A percentile compares a stretch with the other conserved stretches of the same genome.
These are phyloP conservation scores for Sutorius australiensis DNA, from an alignment of 768 basidiomycete species.

Conservation along the genomic window DNA sequence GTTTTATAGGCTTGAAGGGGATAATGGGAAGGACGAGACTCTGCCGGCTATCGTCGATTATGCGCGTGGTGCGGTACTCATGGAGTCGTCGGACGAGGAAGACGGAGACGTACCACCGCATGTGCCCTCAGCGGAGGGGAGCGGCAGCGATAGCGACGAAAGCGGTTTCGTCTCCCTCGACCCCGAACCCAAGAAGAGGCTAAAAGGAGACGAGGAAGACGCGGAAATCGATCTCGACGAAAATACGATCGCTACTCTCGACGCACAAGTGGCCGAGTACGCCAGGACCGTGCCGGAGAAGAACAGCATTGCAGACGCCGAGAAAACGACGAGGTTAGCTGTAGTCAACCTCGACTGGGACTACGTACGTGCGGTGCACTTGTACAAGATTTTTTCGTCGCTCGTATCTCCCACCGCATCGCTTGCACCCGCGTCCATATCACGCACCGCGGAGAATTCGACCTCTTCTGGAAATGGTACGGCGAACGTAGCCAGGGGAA, in stretches of 20 bases:
- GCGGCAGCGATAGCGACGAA: slow-evolving; percentile 46
- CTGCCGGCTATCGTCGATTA: slow-evolving; percentile 56
- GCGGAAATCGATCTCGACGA: slow-evolving; percentile 80
- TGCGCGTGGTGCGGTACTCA: slow-evolving; percentile 83
- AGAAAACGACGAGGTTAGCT: slow-evolving; percentile 69
- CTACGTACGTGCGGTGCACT: slow-evolving; percentile 81
- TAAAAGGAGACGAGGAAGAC: slow-evolving; percentile 36
- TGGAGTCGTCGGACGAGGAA: slow-evolving; percentile 82
- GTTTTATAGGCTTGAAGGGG: slow-evolving; percentile 70
- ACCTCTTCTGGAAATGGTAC: slow-evolving; percentile 4
- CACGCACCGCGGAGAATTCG: slow-evolving; percentile 15
- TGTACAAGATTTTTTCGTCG: slow-evolving; percentile 91
- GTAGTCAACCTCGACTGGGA: slow-evolving; percentile 99
- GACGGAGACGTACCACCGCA: slow-evolving; percentile 9
- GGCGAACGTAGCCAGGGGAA: slow-evolving; percentile 49
- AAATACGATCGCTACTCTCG: slow-evolving; percentile 61
- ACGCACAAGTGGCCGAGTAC: slow-evolving; percentile 69
- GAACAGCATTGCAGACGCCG: slow-evolving; percentile 37
- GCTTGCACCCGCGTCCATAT: slow-evolving; percentile 29
- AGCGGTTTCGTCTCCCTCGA: slow-evolving; percentile 52
- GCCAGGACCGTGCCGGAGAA: slow-evolving; percentile 45
- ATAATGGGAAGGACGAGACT: slow-evolving; percentile 25
- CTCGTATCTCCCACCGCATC: slow-evolving; percentile 64
- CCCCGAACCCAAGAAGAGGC: slow-evolving; percentile 26
- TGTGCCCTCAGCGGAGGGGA: slow-evolving; percentile 32